These are phyloP conservation scores for Apiotrichum veenhuisii DNA, from an alignment of 1,284 basidiomycete species.

Conservation along the genomic window DNA sequence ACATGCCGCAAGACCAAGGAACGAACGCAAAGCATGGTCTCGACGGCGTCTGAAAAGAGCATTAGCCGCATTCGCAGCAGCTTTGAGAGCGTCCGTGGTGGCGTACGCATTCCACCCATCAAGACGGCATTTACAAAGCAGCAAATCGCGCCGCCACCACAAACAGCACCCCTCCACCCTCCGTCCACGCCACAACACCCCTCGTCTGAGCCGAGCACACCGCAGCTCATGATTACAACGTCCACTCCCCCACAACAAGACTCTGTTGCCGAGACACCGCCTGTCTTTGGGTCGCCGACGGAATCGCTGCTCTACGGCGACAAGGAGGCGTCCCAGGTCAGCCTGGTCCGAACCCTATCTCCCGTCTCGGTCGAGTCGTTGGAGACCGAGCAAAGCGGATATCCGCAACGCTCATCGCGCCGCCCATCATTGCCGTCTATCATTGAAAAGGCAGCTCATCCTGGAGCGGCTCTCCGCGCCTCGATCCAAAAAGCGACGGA, in stretches of 20 bases:
- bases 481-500: conserved; percentile 20
- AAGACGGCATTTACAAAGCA: not conserved
- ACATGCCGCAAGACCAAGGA: conserved; percentile 21
- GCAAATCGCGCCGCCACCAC: not conserved
- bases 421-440: conserved; percentile 49
- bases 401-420: conserved; percentile 24
- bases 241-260: conserved; percentile 1
- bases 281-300: not conserved
- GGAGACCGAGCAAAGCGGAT: not conserved
- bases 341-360: not conserved
- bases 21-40: conserved; percentile 32
- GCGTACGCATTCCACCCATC: conserved; percentile 1
- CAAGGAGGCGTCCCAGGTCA: not conserved
- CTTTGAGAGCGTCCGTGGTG: conserved; percentile 5
- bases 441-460: conserved; percentile 46
- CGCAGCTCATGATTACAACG: not conserved
- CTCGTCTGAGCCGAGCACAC: not conserved
- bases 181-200: not conserved
- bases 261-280: not conserved
- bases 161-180: not conserved
- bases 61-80: conserved; percentile 11
- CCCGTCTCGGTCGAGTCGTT: not conserved
- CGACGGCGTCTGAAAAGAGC: conserved; percentile 28
- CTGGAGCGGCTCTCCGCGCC: conserved; percentile 35
- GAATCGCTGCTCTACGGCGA: not conserved